Evolutionary conservation across 1,284 basidiomycete species (phyloP), one percentile per base, ranked within the genome.

Genomic region (Irpex rosettiformis): DNA sequence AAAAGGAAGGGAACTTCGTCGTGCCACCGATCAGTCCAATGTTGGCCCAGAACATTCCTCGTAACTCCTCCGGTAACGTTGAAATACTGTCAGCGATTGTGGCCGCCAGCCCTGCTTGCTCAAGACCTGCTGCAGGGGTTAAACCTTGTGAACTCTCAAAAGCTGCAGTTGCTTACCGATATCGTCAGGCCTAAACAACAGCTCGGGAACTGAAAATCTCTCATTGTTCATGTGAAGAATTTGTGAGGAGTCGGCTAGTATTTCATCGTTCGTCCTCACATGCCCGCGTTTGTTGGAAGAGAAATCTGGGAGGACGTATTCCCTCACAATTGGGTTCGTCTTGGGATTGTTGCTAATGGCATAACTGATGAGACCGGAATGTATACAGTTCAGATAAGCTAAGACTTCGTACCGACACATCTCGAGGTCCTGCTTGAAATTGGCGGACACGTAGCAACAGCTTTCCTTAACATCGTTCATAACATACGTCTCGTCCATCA

Each of bases 401-500:
- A 52, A 51, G 24, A 27, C 52, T 58, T 56, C 88, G 64, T 70
- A 94, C 93, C 88, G 86, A 75, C 86, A 90, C n/a, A 75, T 72
- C 71, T 95, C 88, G 60, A 95, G 73, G 73, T 96, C 93, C 51
- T 73, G 69, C 58, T 78, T 79, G 75, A 89, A 94, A 68, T 89
- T 77, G 42, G 77, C 77, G n/a, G 89, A 86, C 55, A 97, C 89
- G 72, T 91, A 98, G 72, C 92, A 93, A 70, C 92, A 95, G 11
- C 81, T 74, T 69, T 93, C 93, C 71, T 96, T 95, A 66, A 95
- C 89, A 63, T 91, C 83, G 74, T 95, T 94, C 75, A 97, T 89
- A 67, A 98, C 89, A 72, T 90, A 85, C 0, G 93, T 94, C 74
- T 97, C 91, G 69, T 98, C 94, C 85, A 95, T 94, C 91, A 98